Evolutionary conservation across 352 stramenopile species (phyloP), one percentile per base, ranked within the genome.

Genomic region (Pythium aphanidermatum): DNA sequence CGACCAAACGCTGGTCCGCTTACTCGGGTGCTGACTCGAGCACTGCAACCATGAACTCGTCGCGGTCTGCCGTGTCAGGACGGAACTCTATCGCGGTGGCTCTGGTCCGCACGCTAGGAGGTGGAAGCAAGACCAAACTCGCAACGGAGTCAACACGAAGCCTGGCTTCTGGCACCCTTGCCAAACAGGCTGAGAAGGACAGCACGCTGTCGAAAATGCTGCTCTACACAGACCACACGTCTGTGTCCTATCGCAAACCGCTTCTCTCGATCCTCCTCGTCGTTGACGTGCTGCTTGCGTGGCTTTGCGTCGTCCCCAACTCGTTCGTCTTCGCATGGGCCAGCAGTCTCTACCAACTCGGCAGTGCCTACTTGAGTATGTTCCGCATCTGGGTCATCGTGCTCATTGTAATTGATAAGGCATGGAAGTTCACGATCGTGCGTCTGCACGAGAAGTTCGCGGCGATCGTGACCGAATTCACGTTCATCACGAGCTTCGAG

Each of bases 341-440:
- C 20, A 54, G 33, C 12, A 63, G 21, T 29, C 12, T 41, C 7
- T 63, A 23, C 40, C 48, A 54, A 34, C 36, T 63, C 26, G 38
- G 20, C n/a, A 63, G 48, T n/a, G 55, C 55, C n/a, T 58, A 51
- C 37, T 28, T 63, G 6, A 59, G 43, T 26, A 63, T 49, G 26
- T 63, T 63, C 30, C 55, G 55, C 19, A 40, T 63, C 16, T 63
- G 55, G 55, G 31, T 49, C 4, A 12, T 58, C 21, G 55, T 63
- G 10, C 9, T 63, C 19, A 40, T 63, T 0, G 13, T 63, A 8
- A 63, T 63, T 14, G 49, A 63, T 24, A 35, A 37, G 2, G 2
- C 44, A 0, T 63, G 54, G 54, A 23, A 31, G 4, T 48, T 29
- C 19, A 39, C 29, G 13, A 30, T 63, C 25, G 54, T 63, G 16